These are phyloP conservation scores for Crithidia thermophila DNA, from an alignment of 208 protist genomes.

Conservation along the genomic window DNA sequence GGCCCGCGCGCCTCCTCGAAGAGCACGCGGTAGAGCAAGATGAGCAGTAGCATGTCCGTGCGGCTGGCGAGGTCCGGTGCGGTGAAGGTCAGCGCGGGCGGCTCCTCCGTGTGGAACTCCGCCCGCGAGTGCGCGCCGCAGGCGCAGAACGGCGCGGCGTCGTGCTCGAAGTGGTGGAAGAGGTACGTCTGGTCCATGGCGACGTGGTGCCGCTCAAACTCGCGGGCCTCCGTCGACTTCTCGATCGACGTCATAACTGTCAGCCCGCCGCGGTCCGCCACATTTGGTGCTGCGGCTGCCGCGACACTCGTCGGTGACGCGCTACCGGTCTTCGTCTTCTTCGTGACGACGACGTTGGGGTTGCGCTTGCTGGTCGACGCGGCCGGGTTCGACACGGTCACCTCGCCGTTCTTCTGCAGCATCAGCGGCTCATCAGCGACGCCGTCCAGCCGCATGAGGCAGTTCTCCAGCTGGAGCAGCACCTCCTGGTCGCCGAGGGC, in stretches of 20 bases:
- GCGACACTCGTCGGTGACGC: background rate
- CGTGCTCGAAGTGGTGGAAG: constrained; percentile 84
- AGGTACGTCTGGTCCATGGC: constrained; percentile 39
- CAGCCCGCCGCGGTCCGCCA: background rate
- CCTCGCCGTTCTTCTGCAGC: constrained; percentile 23
- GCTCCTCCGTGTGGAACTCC: constrained; percentile 50
- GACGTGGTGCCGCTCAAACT: constrained; percentile 36
- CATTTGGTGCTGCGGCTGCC: background rate
- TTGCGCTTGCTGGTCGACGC: background rate
- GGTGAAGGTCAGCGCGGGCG: constrained; percentile 45
- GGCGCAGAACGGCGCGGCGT: constrained; percentile 43
- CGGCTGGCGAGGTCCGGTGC: constrained; percentile 49
- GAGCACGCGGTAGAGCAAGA: constrained; percentile 58
- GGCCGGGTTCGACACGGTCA: constrained; percentile 22
- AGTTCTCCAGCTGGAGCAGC: constrained; percentile 82
- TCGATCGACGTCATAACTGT: constrained; percentile 7
- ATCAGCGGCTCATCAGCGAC: constrained; percentile 26
- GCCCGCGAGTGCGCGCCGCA: constrained; percentile 54
- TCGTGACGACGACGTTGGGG: constrained; percentile 1
- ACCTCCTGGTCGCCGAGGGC: constrained; percentile 49
- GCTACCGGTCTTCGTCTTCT: constrained; percentile 13
- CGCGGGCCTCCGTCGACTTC: constrained; percentile 26
- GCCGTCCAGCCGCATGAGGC: constrained; percentile 55
- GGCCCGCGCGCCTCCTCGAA: constrained; percentile 20
- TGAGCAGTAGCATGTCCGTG: constrained; percentile 72